Evolutionary conservation across 805 yeast genomes (phyloP), one percentile per base, ranked within the genome.

Genomic region (Lipomyces spencermartinsiae): DNA sequence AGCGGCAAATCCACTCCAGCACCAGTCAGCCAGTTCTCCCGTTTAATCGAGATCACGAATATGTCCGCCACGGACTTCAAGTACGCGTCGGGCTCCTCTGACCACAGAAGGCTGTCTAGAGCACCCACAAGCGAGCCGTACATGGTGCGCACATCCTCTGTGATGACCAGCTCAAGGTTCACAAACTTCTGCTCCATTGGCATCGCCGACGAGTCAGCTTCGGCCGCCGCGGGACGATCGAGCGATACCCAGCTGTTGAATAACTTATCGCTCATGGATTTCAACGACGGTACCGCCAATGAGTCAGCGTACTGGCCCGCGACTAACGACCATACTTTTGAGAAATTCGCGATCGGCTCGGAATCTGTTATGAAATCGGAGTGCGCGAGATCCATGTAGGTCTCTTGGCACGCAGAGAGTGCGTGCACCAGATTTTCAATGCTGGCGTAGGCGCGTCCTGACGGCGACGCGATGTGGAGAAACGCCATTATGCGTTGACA

Each of bases 401-500:
- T 56, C 25, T 54, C 51, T 12, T 54, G 57, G 19, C 59, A 25
- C 6, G 37, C 39, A 4, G 63, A 12, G n/a, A 61, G 29, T 8
- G 68, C 62, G 19, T 22, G 14, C 6, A 43, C 62, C 9, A 73
- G 31, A 33, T 59, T 65, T 35, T 68, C 66, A 29, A 70, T 51
- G 31, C 67, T 61, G 19, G 76, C 75, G 59, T 60, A 69, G 1
- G 77, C 71, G 14, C 79, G 67, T 22, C 61, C 55, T 0, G 79
- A 72, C 22, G 59, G 66, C 19, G 75, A 77, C 6, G 57, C 14
- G 35, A 33, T 22, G 39, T 77, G 78, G 34, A 78, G 62, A 65
- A 73, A 76, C 2, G 80, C 80, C 67, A 77, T 70, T 14, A 74
- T 57, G 16, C 78, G 66, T 61, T 78, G 80, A 1, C 70, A 54